phyloP scores from a whole-genome alignment of 768 basidiomycete species.

The Grammothele lineata region DNA sequence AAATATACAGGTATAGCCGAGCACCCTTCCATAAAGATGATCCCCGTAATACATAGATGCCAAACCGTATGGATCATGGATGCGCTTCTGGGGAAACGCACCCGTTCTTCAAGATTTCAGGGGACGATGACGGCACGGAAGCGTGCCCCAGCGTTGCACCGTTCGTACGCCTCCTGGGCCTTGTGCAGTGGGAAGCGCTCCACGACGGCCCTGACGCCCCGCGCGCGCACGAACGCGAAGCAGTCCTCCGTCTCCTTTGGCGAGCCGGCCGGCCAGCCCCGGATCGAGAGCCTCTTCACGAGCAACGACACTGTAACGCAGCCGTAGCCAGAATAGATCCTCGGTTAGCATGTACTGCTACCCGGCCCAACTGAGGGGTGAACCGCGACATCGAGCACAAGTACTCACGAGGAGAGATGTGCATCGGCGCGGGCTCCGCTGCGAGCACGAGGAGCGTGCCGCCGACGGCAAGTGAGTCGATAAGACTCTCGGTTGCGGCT shows the following conservation, averaged over 20 bases:
- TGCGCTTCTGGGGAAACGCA: no score
- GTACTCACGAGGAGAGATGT: constrained; percentile 17
- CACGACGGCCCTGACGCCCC: constrained; percentile 18
- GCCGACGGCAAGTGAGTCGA: constrained; percentile 17
- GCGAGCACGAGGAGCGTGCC: constrained; percentile 22
- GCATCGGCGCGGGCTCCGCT: constrained; percentile 13
- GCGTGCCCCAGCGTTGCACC: constrained; percentile 15
- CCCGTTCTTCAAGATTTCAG: no score
- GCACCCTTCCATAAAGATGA: no score
- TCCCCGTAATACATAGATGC: no score
- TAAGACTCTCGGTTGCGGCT: constrained; percentile 12
- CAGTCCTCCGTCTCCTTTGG: constrained; percentile 19
- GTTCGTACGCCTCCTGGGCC: constrained; percentile 22
- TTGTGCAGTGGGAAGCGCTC: constrained; percentile 21
- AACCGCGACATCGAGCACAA: not conserved
- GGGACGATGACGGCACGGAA: constrained; percentile 23
- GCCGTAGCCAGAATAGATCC: not conserved
- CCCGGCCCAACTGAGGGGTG: not conserved
- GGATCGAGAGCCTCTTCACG: constrained; percentile 20
- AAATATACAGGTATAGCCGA: no score
- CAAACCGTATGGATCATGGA: no score
- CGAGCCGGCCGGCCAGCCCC: constrained; percentile 23
- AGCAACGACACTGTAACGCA: constrained; percentile 15
- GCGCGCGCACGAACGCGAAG: constrained; percentile 15
- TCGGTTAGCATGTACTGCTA: not conserved